Evolutionary conservation across 176 grass and related monocot genomes (phyloP), one percentile per base, ranked within the genome.

Genomic region (Bothriochloa decipiens): DNA sequence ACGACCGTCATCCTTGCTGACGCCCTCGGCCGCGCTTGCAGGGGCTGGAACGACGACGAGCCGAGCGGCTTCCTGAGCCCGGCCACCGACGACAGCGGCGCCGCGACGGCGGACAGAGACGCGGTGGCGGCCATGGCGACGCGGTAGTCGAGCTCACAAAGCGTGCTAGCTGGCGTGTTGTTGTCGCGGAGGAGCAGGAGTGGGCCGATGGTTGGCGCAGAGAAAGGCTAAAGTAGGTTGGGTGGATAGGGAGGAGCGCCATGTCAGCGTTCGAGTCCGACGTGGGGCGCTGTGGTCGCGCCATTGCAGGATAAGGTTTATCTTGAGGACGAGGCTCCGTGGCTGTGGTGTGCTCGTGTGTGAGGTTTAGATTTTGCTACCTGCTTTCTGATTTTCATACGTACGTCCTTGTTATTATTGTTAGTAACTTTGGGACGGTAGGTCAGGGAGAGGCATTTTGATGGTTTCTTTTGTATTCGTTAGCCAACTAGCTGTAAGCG

Each of bases 191-290:
- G 8, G 22, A 57, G 1, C 3, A 11, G 60, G 23, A 57, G 37
- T 68, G 37, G 65, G 65, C 22, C 2, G 63, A 53, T 84, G 88
- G 72, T 72, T 77, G 83, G 78, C 43, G 13, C 0, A 8, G 72
- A 66, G 83, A 85, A 85, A 85, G 77, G 77, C 85, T 87, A 85
- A 82, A 82, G 89, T 82, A 91, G 85, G 77, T n/a, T 65, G 71
- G 46, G 53, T 65, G 82, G 82, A 72, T 70, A 61, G 64, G 77
- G 46, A 79, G 22, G 76, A 32, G 15, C n/a, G 82, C 79, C 83
- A 89, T 25, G 74, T 92, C 90, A 72, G 68, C 83, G 14, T 55
- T 9, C 28, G 62, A 36, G 63, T 80, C 86, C 83, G 67, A 89
- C 79, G 90, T 92, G 90, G 83, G 67, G 5, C 14, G 82, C 69